Conservation (phyloP, 306 rosid genomes). For the Vigna nakashimae region DNA sequence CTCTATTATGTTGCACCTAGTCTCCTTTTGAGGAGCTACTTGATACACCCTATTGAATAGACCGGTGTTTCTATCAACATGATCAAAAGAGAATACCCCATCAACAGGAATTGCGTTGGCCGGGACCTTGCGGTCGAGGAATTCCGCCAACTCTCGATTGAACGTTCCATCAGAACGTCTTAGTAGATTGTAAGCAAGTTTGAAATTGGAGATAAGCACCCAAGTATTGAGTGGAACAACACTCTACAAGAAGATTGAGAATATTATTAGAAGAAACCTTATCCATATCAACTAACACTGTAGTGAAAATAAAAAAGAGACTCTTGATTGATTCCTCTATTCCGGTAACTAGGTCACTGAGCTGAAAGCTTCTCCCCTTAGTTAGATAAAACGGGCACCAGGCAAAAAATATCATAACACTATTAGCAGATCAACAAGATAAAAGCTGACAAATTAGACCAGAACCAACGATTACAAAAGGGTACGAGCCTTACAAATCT, state of each 20-base stretch:
- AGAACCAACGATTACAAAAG: slow-evolving; percentile 14
- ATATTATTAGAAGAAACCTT: slow-evolving; percentile 34
- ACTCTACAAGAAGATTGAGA: slow-evolving; percentile 55
- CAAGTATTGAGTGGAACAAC: slow-evolving; percentile 94
- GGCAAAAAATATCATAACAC: neutral
- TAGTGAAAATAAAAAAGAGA: neutral
- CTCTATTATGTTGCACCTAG: slow-evolving; percentile 58
- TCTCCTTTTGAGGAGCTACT: slow-evolving; percentile 56
- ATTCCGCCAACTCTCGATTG: slow-evolving; percentile 84
- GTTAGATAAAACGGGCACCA: neutral
- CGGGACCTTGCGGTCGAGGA: slow-evolving; percentile 83
- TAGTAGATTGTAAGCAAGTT: slow-evolving; percentile 84
- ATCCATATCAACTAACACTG: neutral
- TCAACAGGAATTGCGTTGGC: slow-evolving; percentile 76
- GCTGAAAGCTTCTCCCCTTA: neutral
- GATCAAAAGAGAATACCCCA: slow-evolving; percentile 90
- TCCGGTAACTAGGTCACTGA: neutral
- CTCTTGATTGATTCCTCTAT: slow-evolving; percentile 26
- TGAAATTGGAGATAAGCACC: slow-evolving; percentile 95
- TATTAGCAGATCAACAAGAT: neutral
- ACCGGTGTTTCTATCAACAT: slow-evolving; percentile 69
- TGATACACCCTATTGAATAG: slow-evolving; percentile 77
- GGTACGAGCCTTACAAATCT: slow-evolving; percentile 26
- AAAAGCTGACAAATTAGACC: slow-evolving; percentile 24
- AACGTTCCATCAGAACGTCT: slow-evolving; percentile 92